phyloP scores from a whole-genome alignment of 2,329 filamentous ascomycete genomes.

The Aspergillus udagawae region DNA sequence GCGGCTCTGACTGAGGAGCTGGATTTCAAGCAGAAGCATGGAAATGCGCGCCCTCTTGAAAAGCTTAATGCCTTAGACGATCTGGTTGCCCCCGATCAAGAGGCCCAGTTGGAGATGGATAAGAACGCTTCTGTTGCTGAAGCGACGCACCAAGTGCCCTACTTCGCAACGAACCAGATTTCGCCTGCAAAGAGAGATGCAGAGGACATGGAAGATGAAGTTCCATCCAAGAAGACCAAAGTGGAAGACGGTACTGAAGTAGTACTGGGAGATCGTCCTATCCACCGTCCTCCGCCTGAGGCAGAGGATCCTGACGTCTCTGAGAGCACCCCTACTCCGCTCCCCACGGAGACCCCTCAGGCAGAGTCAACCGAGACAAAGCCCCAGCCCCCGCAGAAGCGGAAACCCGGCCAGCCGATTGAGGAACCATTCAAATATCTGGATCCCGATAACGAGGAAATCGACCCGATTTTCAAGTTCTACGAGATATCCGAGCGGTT shows the following conservation, averaged over 20 bases:
- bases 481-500: constrained; percentile 82
- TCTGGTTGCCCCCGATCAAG: constrained; percentile 29
- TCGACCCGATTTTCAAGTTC: constrained; percentile 73
- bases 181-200: constrained; percentile 31
- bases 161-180: constrained; percentile 25
- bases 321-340: constrained; percentile 13
- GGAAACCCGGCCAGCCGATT: constrained; percentile 47
- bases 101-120: constrained; percentile 25
- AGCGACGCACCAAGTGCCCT: constrained; percentile 29
- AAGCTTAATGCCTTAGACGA: constrained; percentile 41
- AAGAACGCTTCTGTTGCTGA: constrained; percentile 35
- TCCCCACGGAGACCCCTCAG: constrained; percentile 10
- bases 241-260: constrained; percentile 36
- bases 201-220: constrained; percentile 32
- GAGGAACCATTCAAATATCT: constrained; percentile 97
- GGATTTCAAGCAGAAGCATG: constrained; percentile 30
- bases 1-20: constrained; percentile 34
- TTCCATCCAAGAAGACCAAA: constrained; percentile 44
- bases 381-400: constrained; percentile 29
- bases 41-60: constrained; percentile 24
- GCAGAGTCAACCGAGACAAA: constrained; percentile 7
- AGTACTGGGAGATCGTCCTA: constrained; percentile 34
- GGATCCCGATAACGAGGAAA: constrained; percentile 66
- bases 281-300: constrained; percentile 29
- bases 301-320: constrained; percentile 20